Base-by-base conservation (phyloP, 129 eudicot genomes). In the sunflower (Helianthus annuus) region DNA sequence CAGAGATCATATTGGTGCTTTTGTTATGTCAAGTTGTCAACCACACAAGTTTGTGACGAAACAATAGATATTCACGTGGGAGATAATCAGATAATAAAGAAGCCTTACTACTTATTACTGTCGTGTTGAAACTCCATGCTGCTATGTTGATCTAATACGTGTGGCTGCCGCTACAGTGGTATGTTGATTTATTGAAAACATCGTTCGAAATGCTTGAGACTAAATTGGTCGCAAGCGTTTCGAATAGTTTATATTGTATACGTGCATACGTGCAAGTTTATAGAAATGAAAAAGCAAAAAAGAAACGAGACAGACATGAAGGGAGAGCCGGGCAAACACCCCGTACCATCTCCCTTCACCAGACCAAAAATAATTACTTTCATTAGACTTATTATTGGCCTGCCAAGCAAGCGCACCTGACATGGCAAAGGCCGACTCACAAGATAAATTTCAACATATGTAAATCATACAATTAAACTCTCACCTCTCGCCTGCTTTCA, bases 391-490 rank as follows among this genome's bases (percentile, higher is more conserved):
- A 5, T 10, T 56, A 5, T 75, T 75, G 79, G 29, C 79, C 79
- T 75, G 79, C 79, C 79, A 75, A 75, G 79, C 79, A 67, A 75
- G 79, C 79, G 72, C 79, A 75, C 79, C 79, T 57, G 79, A 75
- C 79, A 75, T 65, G 79, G 79, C 79, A 75, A 64, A 75, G 79
- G 79, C 57, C 79, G 58, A 65, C 73, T 58, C 68, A 38, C 53
- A 45, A 75, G 55, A 64, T 19, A 27, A 55, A 65, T 7, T 51
- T 15, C 40, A 40, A 10, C 17, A 24, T 32, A 13, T 32, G 36
- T 32, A 32, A 32, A 14, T 51, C 63, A 4, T 24, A 69, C 74
- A 12, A 12, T 9, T 15, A 69, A 22, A 27, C 64, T 55, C 69
- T 73, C 69, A 15, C 79, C 58, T 42, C 46, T 42, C 46, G 17